A percentile compares a stretch with the other conserved stretches of the same genome.
phyloP scores from a whole-genome alignment of 768 basidiomycete genomes.

The Leccinum obscurum region DNA sequence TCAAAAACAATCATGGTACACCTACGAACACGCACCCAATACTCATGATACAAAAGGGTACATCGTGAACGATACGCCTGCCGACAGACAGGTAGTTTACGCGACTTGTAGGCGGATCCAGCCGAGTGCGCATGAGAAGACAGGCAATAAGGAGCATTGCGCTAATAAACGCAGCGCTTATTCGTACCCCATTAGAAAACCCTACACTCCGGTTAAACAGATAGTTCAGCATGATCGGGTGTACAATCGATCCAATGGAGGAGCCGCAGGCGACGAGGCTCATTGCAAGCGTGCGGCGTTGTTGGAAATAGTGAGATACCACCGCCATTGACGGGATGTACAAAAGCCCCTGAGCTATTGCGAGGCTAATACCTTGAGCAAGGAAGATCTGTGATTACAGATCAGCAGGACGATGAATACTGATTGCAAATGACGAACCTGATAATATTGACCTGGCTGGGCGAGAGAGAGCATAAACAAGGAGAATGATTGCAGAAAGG shows the following conservation, averaged over 20 bases:
- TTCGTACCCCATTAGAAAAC: not conserved
- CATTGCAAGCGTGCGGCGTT: conserved; percentile 42
- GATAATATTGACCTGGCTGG: conserved; percentile 34
- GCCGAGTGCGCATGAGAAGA: not conserved
- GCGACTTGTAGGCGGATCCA: not conserved
- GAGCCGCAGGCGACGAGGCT: conserved; percentile 42
- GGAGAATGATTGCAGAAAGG: not conserved
- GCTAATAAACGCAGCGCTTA: not conserved
- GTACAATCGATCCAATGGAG: conserved; percentile 18
- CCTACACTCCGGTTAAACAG: conserved; percentile 7
- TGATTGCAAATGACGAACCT: conserved; percentile 27
- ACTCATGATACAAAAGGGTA: not conserved
- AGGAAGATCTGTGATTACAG: conserved; percentile 41
- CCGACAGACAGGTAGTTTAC: not conserved
- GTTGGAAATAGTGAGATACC: conserved; percentile 26
- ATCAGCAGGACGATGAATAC: not conserved
- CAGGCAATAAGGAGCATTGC: not conserved
- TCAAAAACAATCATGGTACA: not conserved
- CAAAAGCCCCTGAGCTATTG: conserved; percentile 45
- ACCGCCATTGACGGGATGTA: conserved; percentile 47
- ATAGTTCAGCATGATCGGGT: conserved; percentile 30
- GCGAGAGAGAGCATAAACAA: not conserved
- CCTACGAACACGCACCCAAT: not conserved
- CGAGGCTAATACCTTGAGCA: conserved; percentile 45
- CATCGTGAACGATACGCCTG: not conserved